phyloP scores from a whole-genome alignment of 2,329 filamentous ascomycete genomes.

The Penicillium fuscoglaucum region DNA sequence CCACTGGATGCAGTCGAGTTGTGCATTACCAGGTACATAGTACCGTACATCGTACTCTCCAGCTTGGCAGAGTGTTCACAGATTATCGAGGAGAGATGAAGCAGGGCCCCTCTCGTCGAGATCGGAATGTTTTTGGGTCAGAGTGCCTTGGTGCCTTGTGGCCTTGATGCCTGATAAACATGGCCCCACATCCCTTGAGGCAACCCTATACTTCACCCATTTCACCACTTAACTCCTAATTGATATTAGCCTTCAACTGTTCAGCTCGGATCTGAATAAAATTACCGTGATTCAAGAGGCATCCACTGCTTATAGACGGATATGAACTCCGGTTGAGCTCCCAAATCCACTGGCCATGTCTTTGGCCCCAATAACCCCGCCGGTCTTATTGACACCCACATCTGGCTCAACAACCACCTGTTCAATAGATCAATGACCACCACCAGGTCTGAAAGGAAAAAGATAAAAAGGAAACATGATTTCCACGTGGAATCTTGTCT shows the following conservation, averaged over 20 bases:
- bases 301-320: background rate
- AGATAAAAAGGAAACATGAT: constrained; percentile 15
- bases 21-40: constrained; percentile 9
- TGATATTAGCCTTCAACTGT: background rate
- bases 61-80: background rate
- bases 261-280: background rate
- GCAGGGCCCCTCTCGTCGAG: constrained; percentile 3
- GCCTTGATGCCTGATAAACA: background rate
- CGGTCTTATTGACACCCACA: constrained; percentile 21
- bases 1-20: constrained; percentile 19
- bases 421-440: constrained; percentile 4
- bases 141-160: background rate
- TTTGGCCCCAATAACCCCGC: constrained; percentile 2
- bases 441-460: constrained; percentile 5
- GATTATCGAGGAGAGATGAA: constrained; percentile 6
- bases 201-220: background rate
- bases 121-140: constrained; percentile 7
- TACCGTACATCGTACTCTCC: background rate
- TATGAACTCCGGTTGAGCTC: background rate
- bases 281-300: background rate
- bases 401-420: constrained; percentile 8
- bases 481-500: background rate
- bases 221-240: background rate
- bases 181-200: background rate
- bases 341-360: background rate